A percentile compares a stretch with the other conserved stretches of the same genome.
Conservation (phyloP, 2,329 filamentous ascomycete species). For the Daldinia sp. region DNA sequence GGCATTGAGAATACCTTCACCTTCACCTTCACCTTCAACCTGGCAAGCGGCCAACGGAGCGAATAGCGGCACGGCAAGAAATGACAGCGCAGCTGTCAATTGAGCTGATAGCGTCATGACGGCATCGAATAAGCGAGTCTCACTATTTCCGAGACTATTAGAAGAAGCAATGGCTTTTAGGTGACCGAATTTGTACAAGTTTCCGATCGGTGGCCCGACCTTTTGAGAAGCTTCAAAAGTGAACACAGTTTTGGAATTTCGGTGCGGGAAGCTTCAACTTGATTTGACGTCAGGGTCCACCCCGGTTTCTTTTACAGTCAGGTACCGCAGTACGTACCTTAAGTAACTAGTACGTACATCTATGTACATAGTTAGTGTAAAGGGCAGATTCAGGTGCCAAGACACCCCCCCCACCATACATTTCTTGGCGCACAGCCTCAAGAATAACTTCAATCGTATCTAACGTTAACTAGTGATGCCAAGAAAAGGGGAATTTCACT, state of each 20-base stretch:
- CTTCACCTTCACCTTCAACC: slow-evolving; percentile 46
- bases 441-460: slow-evolving; percentile 18
- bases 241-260: slow-evolving; percentile 43
- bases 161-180: slow-evolving; percentile 4
- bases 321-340: neutral
- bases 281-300: slow-evolving; percentile 37
- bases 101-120: slow-evolving; percentile 42
- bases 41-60: slow-evolving; percentile 23
- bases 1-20: slow-evolving; percentile 51
- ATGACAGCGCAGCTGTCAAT: slow-evolving; percentile 48
- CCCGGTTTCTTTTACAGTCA: slow-evolving; percentile 4
- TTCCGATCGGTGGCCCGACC: slow-evolving; percentile 11
- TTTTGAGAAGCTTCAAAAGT: slow-evolving; percentile 27
- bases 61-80: slow-evolving; percentile 35
- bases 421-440: slow-evolving; percentile 12
- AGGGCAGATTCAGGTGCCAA: slow-evolving; percentile 17
- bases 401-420: slow-evolving; percentile 24
- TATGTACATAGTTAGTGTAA: too few species aligned
- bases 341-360: neutral
- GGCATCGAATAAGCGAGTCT: slow-evolving; percentile 36
- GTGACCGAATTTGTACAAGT: slow-evolving; percentile 7
- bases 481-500: neutral
- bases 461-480: too few species aligned
- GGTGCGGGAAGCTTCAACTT: slow-evolving; percentile 29
- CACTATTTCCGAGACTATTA: neutral